Conservation (phyloP, 306 rosid genomes). For the Morella rubra region DNA sequence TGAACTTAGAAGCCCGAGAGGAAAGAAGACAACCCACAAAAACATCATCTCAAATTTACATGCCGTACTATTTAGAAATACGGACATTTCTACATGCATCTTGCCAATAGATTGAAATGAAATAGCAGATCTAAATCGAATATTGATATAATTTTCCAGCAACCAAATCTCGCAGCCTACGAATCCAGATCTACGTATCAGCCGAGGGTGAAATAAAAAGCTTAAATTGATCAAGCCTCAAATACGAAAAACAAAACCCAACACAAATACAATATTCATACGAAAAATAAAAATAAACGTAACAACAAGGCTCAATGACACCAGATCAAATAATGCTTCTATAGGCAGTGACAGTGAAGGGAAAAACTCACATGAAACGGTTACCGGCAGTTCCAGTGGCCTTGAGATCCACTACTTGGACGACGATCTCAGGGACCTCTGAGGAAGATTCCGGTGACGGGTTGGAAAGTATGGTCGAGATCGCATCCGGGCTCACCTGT, state of each 20-base stretch:
- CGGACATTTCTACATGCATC: no score
- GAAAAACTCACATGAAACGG: conserved; percentile 54
- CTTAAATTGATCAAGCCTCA: neutral
- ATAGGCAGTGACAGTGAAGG: no score
- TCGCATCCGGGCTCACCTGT: conserved; percentile 48
- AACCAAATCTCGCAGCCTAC: neutral
- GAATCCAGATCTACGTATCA: neutral
- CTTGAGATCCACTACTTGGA: conserved; percentile 76
- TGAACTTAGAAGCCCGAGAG: no score
- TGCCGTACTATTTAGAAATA: no score
- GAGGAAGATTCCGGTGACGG: conserved; percentile 59
- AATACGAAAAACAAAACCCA: neutral
- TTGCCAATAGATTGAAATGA: no score
- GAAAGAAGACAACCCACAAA: neutral
- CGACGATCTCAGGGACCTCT: conserved; percentile 60
- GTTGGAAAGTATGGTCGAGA: conserved; percentile 51
- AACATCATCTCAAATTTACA: neutral
- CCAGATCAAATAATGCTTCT: neutral
- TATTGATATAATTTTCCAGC: neutral
- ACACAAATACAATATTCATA: neutral
- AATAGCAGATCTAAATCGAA: neutral
- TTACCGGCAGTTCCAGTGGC: conserved; percentile 42
- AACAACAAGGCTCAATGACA: neutral
- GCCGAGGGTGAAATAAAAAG: neutral
- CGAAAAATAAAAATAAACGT: neutral